phyloP scores from a whole-genome alignment of 2,329 filamentous ascomycete genomes.

The Botryotinia narcissicola region DNA sequence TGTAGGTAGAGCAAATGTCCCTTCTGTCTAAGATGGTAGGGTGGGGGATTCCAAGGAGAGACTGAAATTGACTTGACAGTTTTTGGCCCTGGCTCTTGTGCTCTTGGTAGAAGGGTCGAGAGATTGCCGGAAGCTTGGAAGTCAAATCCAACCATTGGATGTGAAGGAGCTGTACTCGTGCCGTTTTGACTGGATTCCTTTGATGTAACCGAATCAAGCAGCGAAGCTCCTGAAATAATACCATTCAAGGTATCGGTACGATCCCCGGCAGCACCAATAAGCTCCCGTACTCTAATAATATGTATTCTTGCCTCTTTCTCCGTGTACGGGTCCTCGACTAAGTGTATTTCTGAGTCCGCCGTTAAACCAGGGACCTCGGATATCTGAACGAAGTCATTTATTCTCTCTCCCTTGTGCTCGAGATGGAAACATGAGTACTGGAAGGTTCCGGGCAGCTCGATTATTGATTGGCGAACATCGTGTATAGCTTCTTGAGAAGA shows the following conservation, averaged over 20 bases:
- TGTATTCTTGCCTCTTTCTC: slow-evolving; percentile 98
- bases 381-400: slow-evolving; percentile 94
- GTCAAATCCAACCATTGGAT: slow-evolving; percentile 70
- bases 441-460: slow-evolving; percentile 88
- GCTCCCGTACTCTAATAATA: slow-evolving; percentile 82
- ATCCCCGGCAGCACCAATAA: slow-evolving; percentile 89
- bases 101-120: slow-evolving; percentile 67
- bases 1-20: slow-evolving; percentile 91
- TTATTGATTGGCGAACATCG: slow-evolving; percentile 93
- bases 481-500: slow-evolving; percentile 94
- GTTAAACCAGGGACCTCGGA: slow-evolving; percentile 82
- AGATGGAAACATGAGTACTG: slow-evolving; percentile 99
- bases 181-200: slow-evolving; percentile 41
- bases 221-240: slow-evolving; percentile 76
- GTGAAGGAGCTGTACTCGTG: slow-evolving; percentile 43
- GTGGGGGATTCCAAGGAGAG: slow-evolving; percentile 95
- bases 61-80: slow-evolving; percentile 86
- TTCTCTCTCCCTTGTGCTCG: slow-evolving; percentile 79
- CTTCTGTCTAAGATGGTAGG: slow-evolving; percentile 83
- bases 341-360: slow-evolving; percentile 70
- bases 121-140: slow-evolving; percentile 68
- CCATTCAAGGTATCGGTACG: slow-evolving; percentile 85
- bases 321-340: slow-evolving; percentile 94
- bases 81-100: slow-evolving; percentile 71
- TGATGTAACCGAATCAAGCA: slow-evolving; percentile 71